A percentile compares a stretch with the other conserved stretches of the same genome.
Evolutionary conservation across 179 eudicot genomes (phyloP).

Genomic region (Camellia oleifera): DNA sequence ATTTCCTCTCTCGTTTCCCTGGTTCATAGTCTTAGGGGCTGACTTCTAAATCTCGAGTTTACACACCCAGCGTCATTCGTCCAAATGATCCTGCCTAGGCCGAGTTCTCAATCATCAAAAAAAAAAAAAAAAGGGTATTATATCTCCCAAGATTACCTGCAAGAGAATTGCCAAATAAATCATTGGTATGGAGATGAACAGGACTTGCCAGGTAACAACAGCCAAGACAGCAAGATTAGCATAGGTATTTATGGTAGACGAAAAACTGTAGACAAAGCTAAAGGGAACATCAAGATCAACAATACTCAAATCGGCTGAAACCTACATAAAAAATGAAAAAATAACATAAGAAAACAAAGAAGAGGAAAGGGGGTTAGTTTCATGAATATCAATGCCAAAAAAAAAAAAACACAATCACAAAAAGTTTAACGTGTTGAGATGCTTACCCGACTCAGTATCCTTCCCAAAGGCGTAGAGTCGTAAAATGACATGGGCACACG

Average conservation of each 20-base stretch:
- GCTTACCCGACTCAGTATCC: conserved; percentile 52
- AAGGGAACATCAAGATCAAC: conserved; percentile 73
- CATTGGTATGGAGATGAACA: conserved; percentile 65
- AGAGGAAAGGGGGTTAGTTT: not conserved
- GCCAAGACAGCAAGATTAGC: conserved; percentile 53
- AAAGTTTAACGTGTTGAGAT: not conserved
- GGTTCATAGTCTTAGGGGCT: too few species aligned
- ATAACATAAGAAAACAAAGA: not conserved
- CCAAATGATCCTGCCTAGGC: too few species aligned
- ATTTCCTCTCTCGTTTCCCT: too few species aligned
- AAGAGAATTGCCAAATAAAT: conserved; percentile 48
- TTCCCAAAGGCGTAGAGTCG: conserved; percentile 58
- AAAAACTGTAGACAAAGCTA: conserved; percentile 40
- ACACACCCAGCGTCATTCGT: too few species aligned
- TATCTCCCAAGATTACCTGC: conserved; percentile 43
- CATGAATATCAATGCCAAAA: not conserved
- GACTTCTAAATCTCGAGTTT: too few species aligned
- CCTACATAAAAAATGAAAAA: conserved; percentile 34
- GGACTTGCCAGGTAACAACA: conserved; percentile 69
- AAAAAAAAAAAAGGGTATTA: too few species aligned
- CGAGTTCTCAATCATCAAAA: too few species aligned
- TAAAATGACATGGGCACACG: conserved; percentile 65
- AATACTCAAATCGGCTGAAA: conserved; percentile 67
- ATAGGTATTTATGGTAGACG: conserved; percentile 39
- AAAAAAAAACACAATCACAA: not conserved